Evolutionary conservation across 2,329 filamentous ascomycete species (phyloP).

Genomic region (Plectosphaerella plurivora): DNA sequence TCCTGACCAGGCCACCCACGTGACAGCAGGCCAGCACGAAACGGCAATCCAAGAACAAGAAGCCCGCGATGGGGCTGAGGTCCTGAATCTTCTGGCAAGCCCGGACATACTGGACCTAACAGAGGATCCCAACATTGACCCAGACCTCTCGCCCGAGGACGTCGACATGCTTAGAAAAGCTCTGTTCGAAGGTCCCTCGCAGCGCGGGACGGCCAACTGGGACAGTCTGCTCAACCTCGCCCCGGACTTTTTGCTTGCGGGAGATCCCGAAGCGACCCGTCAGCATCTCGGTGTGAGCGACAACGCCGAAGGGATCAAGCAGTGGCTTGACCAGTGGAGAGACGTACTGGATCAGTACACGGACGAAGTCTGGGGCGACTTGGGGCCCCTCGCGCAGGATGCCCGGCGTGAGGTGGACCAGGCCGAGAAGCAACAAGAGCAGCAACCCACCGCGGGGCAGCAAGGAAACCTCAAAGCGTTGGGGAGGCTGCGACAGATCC

Average conservation of each 20-base stretch:
- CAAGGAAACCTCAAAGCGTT: slow-evolving; percentile 22
- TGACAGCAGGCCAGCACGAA: too few species aligned
- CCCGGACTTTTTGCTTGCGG: slow-evolving; percentile 33
- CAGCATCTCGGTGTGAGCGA: slow-evolving; percentile 34
- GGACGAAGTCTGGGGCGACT: slow-evolving; percentile 66
- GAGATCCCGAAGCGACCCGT: slow-evolving; percentile 1
- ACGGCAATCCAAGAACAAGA: slow-evolving; percentile 8
- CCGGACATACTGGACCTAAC: slow-evolving; percentile 3
- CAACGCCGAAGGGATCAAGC: slow-evolving; percentile 29
- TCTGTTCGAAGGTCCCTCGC: slow-evolving; percentile 16
- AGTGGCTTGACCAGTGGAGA: slow-evolving; percentile 53
- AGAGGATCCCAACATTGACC: slow-evolving; percentile 11
- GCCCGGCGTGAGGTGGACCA: slow-evolving; percentile 52
- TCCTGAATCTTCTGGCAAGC: slow-evolving; percentile 9
- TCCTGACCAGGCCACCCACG: too few species aligned
- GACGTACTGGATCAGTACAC: slow-evolving; percentile 52
- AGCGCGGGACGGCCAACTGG: slow-evolving; percentile 24
- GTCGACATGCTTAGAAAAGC: slow-evolving; percentile 14
- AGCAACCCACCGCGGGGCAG: not conserved
- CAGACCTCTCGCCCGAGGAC: slow-evolving; percentile 11
- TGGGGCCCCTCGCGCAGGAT: slow-evolving; percentile 50
- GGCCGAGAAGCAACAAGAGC: slow-evolving; percentile 2
- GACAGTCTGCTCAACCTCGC: slow-evolving; percentile 46
- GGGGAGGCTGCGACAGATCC: slow-evolving; percentile 28
- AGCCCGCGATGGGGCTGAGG: slow-evolving; percentile 9